Percentiles rank a stretch among this genome's conserved stretches.
Conservation (phyloP, 108 stramenopile genomes). For the Bacterosira constricta region DNA sequence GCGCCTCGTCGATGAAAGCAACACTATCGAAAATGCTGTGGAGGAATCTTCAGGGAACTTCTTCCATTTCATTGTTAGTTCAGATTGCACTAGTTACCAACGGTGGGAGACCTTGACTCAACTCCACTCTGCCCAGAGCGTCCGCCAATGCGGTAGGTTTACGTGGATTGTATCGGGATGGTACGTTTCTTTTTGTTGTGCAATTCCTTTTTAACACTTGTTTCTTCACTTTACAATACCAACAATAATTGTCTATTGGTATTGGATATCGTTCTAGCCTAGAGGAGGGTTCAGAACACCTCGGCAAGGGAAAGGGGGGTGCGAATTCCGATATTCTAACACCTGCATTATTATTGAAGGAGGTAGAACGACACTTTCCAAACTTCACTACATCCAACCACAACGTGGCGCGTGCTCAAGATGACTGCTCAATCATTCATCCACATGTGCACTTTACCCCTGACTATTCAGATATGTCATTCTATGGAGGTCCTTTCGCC, state of each 20-base stretch:
- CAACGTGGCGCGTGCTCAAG: constrained; percentile 3
- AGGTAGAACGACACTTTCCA: constrained; percentile 49
- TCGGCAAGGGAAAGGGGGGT: constrained; percentile 43
- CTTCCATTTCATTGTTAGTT: constrained; percentile 54
- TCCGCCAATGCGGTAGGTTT: constrained; percentile 49
- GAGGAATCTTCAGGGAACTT: constrained; percentile 5
- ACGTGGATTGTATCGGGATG: constrained; percentile 63
- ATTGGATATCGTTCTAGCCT: not conserved
- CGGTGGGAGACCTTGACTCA: constrained; percentile 53
- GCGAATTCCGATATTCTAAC: constrained; percentile 48
- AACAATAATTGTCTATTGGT: too few relatives aligned
- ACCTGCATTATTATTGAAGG: constrained; percentile 19
- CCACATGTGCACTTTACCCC: constrained; percentile 59
- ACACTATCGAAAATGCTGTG: not conserved
- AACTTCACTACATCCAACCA: constrained; percentile 33
- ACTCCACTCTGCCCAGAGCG: constrained; percentile 49
- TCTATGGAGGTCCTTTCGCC: constrained; percentile 54
- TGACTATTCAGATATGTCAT: constrained; percentile 54
- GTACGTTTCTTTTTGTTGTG: not conserved
- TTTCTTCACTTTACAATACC: too few relatives aligned
- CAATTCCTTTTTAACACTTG: too few relatives aligned
- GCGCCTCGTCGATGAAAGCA: not conserved
- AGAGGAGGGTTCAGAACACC: constrained; percentile 19
- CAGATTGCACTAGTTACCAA: constrained; percentile 57
- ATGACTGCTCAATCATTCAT: constrained; percentile 28